A percentile compares a stretch with the other conserved stretches of the same genome.
phyloP scores from a whole-genome alignment of 1,284 basidiomycete species.

The Agaricales sp. region DNA sequence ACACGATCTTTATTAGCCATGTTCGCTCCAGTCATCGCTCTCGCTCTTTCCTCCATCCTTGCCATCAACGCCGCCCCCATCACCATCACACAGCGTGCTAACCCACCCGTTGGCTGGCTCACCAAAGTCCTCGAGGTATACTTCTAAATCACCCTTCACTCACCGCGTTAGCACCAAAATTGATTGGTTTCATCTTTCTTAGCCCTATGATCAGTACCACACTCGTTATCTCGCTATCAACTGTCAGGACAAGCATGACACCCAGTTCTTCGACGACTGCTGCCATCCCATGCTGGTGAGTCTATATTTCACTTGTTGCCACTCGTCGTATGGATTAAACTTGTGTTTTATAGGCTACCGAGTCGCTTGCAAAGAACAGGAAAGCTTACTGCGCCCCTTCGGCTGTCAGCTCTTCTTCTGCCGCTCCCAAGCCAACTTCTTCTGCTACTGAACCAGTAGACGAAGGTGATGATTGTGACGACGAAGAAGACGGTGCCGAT shows the following conservation, averaged over 20 bases:
- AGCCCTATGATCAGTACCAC: constrained; percentile 56
- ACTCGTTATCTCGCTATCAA: constrained; percentile 47
- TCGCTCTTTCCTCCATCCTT: constrained; percentile 24
- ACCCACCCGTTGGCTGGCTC: constrained; percentile 33
- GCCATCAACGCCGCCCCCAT: constrained; percentile 29
- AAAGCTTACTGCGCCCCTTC: constrained; percentile 41
- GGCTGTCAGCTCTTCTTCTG: constrained; percentile 5
- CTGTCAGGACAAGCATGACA: constrained; percentile 51
- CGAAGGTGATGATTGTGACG: neutral
- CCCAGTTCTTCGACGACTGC: constrained; percentile 52
- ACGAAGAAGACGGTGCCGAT: constrained; percentile 14
- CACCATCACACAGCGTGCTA: constrained; percentile 35
- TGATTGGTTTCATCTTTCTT: constrained; percentile 15
- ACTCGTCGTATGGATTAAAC: constrained; percentile 3
- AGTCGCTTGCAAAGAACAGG: constrained; percentile 37
- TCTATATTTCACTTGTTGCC: constrained; percentile 6
- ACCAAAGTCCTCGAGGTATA: constrained; percentile 32
- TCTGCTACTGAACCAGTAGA: neutral
- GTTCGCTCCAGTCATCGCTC: constrained; percentile 33
- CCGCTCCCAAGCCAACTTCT: constrained; percentile 5
- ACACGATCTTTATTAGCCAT: constrained; percentile 22
- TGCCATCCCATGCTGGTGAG: constrained; percentile 40
- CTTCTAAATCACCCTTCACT: constrained; percentile 19
- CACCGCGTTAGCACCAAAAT: constrained; percentile 4
- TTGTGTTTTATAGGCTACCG: constrained; percentile 24